phyloP scores from a whole-genome alignment of 345 rosid genomes.

The Arabidopsis arenosa region DNA sequence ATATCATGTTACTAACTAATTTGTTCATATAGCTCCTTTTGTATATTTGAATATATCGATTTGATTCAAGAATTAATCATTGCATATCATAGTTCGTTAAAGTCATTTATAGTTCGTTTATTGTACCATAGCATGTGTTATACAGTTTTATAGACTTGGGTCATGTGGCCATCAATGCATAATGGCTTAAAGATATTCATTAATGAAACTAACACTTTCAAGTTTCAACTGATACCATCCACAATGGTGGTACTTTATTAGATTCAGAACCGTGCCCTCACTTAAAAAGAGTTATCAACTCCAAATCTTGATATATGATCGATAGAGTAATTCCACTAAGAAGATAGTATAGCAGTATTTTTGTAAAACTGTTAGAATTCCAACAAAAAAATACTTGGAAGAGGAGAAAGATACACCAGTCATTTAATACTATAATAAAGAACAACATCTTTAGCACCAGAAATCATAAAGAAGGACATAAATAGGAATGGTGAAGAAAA shows the following conservation, averaged over 20 bases:
- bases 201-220: slow-evolving; percentile 6
- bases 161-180: background rate
- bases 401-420: background rate
- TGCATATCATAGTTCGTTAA: background rate
- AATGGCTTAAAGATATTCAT: slow-evolving; percentile 14
- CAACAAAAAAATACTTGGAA: background rate
- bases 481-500: no score
- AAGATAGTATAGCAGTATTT: no score
- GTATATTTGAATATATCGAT: background rate
- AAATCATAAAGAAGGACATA: background rate
- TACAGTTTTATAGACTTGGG: background rate
- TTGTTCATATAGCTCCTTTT: background rate
- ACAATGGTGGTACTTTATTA: background rate
- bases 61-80: background rate
- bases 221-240: background rate
- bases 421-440: background rate
- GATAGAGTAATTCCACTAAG: no score
- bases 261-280: background rate
- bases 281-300: background rate
- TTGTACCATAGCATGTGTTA: background rate
- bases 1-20: background rate
- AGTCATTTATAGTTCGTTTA: background rate
- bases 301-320: background rate
- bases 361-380: background rate
- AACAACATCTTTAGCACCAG: background rate